These are phyloP conservation scores for Calocybe indica DNA, from an alignment of 768 basidiomycete species.

Conservation along the genomic window DNA sequence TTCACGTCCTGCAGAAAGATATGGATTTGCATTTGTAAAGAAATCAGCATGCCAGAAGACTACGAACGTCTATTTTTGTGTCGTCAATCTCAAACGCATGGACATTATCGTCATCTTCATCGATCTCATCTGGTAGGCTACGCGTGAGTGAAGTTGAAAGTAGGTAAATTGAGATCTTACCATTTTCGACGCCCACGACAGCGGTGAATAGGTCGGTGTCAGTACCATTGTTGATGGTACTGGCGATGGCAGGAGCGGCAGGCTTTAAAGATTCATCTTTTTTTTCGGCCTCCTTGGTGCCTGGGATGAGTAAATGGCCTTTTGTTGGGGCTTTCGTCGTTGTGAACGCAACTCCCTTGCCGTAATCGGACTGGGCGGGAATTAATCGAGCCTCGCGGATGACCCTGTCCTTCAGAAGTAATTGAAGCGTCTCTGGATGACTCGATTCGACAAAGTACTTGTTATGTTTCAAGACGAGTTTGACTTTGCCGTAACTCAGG, in stretches of 20 bases:
- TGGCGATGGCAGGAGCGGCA: constrained; percentile 15
- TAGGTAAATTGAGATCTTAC: constrained; percentile 32
- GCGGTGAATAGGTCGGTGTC: constrained; percentile 89
- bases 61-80: constrained; percentile 81
- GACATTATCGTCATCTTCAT: constrained; percentile 96
- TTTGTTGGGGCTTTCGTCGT: constrained; percentile 79
- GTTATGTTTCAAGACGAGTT: constrained; percentile 96
- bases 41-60: constrained; percentile 1
- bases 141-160: neutral
- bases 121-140: constrained; percentile 72
- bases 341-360: constrained; percentile 70
- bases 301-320: constrained; percentile 81
- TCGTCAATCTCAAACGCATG: constrained; percentile 97
- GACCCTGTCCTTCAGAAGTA: constrained; percentile 77
- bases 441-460: constrained; percentile 95
- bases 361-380: constrained; percentile 61
- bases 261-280: constrained; percentile 39
- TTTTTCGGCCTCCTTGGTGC: constrained; percentile 72
- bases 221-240: constrained; percentile 20
- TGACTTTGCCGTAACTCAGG: constrained; percentile 95
- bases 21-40: constrained; percentile 1
- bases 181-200: constrained; percentile 90
- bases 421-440: constrained; percentile 88
- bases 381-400: constrained; percentile 83
- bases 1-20: constrained; percentile 71